phyloP scores from a whole-genome alignment of 306 rosid species.

The Trifolium pratense region DNA sequence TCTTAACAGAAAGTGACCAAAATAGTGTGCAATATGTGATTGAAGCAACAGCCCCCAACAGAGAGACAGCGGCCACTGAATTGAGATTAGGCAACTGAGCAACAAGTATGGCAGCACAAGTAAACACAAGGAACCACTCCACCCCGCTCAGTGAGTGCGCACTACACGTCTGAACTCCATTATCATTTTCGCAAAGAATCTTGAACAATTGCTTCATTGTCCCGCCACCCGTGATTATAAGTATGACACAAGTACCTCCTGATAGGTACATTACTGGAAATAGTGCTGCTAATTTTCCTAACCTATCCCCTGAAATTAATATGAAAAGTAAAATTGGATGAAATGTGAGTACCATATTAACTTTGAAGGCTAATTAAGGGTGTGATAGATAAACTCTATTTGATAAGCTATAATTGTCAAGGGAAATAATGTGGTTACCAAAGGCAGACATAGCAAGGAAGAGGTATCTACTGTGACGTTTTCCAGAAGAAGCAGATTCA shows the following conservation, averaged over 20 bases:
- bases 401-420: too few species aligned
- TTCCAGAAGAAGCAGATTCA: constrained; percentile 49
- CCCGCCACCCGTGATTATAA: constrained; percentile 55
- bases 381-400: too few species aligned
- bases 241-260: constrained; percentile 50
- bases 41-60: constrained; percentile 52
- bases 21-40: constrained; percentile 51
- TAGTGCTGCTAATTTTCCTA: constrained; percentile 51
- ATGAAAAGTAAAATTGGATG: background rate
- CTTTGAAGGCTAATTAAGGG: background rate
- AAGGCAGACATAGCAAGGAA: constrained; percentile 57
- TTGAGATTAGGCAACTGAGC: constrained; percentile 72
- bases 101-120: constrained; percentile 52
- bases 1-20: constrained; percentile 60
- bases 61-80: constrained; percentile 58
- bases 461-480: constrained; percentile 54
- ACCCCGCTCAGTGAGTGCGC: constrained; percentile 40
- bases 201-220: constrained; percentile 50
- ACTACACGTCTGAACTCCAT: constrained; percentile 28
- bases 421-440: constrained; percentile 35
- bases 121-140: constrained; percentile 64
- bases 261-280: constrained; percentile 61
- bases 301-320: constrained; percentile 34
- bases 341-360: background rate
- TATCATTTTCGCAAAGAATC: constrained; percentile 37